A percentile compares a stretch with the other conserved stretches of the same genome.
These are phyloP conservation scores for Combretum micranthum DNA, from an alignment of 345 rosid genomes.

Conservation along the genomic window DNA sequence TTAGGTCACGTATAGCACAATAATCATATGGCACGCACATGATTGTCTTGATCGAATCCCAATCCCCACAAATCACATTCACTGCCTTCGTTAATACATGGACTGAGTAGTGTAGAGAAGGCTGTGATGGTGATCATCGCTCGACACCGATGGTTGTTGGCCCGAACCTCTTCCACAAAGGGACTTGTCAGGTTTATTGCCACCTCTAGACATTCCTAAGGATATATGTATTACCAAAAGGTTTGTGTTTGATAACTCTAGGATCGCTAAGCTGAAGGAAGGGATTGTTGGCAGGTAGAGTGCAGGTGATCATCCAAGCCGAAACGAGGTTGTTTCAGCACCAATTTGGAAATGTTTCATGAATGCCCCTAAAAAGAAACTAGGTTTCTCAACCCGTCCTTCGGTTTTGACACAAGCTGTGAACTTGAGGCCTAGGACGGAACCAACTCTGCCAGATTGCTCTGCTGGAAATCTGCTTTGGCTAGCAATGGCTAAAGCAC, in stretches of 20 bases:
- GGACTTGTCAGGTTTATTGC: conserved; percentile 4
- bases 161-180: conserved; percentile 15
- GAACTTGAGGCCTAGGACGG: conserved; percentile 13
- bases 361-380: not conserved
- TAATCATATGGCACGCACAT: no score
- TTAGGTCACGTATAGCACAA: no score
- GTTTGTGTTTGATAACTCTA: conserved; percentile 12
- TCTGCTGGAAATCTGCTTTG: conserved; percentile 18
- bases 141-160: conserved; percentile 11
- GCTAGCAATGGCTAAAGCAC: conserved; percentile 10
- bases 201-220: not conserved
- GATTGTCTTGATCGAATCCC: no score
- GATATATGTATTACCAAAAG: conserved; percentile 10
- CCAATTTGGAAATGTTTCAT: conserved; percentile 19
- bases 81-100: conserved; percentile 13
- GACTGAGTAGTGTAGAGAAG: conserved; percentile 16
- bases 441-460: conserved; percentile 15
- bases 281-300: not conserved
- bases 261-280: conserved; percentile 10
- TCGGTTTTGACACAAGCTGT: not conserved
- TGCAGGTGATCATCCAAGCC: conserved; percentile 5
- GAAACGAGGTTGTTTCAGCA: conserved; percentile 9
- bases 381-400: not conserved
- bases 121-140: not conserved
- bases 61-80: no score